Evolutionary conservation across 140 eudicot species (phyloP).

Genomic region (Oenanthe javanica): DNA sequence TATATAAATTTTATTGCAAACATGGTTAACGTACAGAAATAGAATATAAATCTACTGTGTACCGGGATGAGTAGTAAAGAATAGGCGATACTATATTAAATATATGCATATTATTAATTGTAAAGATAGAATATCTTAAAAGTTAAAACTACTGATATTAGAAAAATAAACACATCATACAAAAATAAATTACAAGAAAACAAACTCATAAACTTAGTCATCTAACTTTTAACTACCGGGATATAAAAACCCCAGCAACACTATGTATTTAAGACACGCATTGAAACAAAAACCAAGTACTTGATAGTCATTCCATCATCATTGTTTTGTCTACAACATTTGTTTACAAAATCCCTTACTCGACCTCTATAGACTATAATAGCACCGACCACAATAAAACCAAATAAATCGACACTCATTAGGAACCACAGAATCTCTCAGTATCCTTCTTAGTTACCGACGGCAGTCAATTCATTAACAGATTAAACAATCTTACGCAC

Average conservation of each 20-base stretch:
- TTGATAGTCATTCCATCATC: neutral
- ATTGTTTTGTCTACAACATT: neutral
- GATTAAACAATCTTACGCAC: neutral
- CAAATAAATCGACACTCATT: neutral
- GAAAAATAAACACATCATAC: neutral
- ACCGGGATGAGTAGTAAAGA: neutral
- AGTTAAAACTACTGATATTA: neutral
- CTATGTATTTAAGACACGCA: neutral
- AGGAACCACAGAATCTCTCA: neutral
- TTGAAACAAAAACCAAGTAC: neutral
- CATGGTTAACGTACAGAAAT: neutral
- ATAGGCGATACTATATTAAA: neutral
- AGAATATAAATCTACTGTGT: neutral
- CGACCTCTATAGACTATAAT: neutral
- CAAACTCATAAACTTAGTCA: neutral
- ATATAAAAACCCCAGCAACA: neutral
- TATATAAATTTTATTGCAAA: neutral
- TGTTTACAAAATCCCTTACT: neutral
- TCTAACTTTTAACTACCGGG: neutral
- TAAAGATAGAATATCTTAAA: neutral
- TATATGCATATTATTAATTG: neutral
- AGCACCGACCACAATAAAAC: neutral
- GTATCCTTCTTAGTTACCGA: neutral
- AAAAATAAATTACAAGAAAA: neutral
- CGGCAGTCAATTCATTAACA: neutral